Evolutionary conservation across 2,329 filamentous ascomycete genomes (phyloP).

Genomic region (Xylaria sp.): DNA sequence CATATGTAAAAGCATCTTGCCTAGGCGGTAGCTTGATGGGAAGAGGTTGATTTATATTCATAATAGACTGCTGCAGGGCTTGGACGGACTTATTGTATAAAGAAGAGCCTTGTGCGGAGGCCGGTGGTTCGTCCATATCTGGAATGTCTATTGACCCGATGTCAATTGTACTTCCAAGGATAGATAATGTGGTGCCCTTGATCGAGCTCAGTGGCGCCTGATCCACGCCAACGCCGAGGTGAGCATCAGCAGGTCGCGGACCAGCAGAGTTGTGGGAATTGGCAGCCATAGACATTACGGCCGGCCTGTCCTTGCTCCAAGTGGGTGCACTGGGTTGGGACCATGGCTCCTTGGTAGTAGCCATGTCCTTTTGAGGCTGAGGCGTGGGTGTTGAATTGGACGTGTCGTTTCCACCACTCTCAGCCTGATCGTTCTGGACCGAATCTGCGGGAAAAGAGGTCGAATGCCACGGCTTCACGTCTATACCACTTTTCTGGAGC

Average conservation of each 20-base stretch:
- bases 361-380: slow-evolving; percentile 34
- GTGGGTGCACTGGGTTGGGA: slow-evolving; percentile 42
- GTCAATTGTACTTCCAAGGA: slow-evolving; percentile 81
- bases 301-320: slow-evolving; percentile 42
- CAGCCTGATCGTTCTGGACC: slow-evolving; percentile 37
- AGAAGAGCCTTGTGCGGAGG: slow-evolving; percentile 49
- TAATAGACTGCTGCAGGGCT: slow-evolving; percentile 69
- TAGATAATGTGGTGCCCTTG: slow-evolving; percentile 75
- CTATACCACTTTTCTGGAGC: slow-evolving; percentile 64
- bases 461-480: slow-evolving; percentile 60
- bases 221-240: slow-evolving; percentile 68
- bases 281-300: slow-evolving; percentile 37
- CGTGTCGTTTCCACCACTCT: slow-evolving; percentile 33
- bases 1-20: slow-evolving; percentile 69
- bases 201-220: slow-evolving; percentile 73
- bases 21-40: slow-evolving; percentile 67
- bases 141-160: slow-evolving; percentile 72
- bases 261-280: slow-evolving; percentile 40
- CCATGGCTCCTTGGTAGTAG: slow-evolving; percentile 44
- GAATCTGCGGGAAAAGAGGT: slow-evolving; percentile 40
- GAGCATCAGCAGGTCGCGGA: slow-evolving; percentile 62
- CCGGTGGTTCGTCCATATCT: slow-evolving; percentile 67
- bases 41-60: slow-evolving; percentile 64
- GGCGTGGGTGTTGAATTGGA: slow-evolving; percentile 33
- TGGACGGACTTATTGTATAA: slow-evolving; percentile 75